These are phyloP conservation scores for Saccharomycopsis crataegensis DNA, from an alignment of 1,139 yeast genomes.

Conservation along the genomic window DNA sequence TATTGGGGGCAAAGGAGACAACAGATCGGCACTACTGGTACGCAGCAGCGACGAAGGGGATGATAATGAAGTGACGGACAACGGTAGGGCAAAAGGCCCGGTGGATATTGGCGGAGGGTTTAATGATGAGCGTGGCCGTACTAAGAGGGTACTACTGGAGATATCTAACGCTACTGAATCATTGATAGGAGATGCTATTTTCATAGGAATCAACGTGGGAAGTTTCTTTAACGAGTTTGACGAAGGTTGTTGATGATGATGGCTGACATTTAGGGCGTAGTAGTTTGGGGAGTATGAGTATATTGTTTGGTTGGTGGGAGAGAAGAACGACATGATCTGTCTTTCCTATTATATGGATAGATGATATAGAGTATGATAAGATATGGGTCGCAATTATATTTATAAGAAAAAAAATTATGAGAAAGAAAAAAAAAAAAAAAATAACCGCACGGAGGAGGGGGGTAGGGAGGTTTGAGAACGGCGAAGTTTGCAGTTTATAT, in stretches of 20 bases:
- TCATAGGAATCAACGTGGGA: constrained; percentile 17
- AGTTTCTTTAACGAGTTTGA: neutral
- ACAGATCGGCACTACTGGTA: too few species aligned
- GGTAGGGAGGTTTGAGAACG: too few species aligned
- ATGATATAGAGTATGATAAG: neutral
- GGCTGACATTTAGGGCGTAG: constrained; percentile 2
- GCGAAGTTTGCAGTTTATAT: too few species aligned
- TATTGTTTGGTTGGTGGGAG: neutral
- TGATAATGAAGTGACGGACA: neutral
- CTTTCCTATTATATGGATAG: neutral
- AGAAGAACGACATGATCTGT: neutral
- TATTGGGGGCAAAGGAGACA: neutral
- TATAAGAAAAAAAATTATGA: neutral
- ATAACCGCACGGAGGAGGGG: neutral
- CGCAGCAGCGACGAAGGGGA: neutral
- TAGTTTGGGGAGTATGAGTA: neutral
- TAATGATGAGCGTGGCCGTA: neutral
- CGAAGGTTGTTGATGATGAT: too few species aligned
- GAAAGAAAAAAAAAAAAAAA: neutral
- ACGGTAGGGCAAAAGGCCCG: neutral
- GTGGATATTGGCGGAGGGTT: neutral
- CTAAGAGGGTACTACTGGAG: too few species aligned
- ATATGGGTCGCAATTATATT: neutral
- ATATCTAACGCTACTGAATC: neutral
- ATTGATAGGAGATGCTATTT: constrained; percentile 9